Percentiles rank a stretch among this genome's conserved stretches.
phyloP scores from a whole-genome alignment of 2,329 filamentous ascomycete genomes.

The Clonostachys solani region DNA sequence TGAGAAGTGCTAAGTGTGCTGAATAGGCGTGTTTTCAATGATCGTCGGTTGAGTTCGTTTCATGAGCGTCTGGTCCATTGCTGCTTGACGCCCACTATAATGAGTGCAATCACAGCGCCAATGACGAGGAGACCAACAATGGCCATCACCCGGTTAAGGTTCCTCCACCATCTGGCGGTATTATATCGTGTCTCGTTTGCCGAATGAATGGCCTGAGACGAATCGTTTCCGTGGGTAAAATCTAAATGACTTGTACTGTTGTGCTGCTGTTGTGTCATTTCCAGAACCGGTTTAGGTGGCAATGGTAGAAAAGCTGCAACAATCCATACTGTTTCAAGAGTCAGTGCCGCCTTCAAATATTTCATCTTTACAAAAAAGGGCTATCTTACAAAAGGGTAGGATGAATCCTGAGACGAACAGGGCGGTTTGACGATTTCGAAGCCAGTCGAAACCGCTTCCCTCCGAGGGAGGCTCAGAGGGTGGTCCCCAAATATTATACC shows the following conservation, averaged over 20 bases:
- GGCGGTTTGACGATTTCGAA: constrained; percentile 69
- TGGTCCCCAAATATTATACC: constrained; percentile 66
- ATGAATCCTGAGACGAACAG: constrained; percentile 76
- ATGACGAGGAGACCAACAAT: constrained; percentile 50
- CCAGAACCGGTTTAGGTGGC: constrained; percentile 49
- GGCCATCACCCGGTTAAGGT: constrained; percentile 55
- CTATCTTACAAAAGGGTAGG: constrained; percentile 62
- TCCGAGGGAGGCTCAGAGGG: constrained; percentile 64
- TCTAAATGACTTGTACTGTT: constrained; percentile 32
- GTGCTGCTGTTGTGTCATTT: constrained; percentile 33
- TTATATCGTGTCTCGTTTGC: constrained; percentile 41
- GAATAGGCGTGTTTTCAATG: not conserved
- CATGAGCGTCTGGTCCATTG: constrained; percentile 28
- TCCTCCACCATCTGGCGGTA: constrained; percentile 56
- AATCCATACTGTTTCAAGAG: constrained; percentile 62
- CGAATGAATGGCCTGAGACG: constrained; percentile 22
- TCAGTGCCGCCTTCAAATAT: not conserved
- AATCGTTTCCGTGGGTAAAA: constrained; percentile 22
- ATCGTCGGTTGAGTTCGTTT: not conserved
- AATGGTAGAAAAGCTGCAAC: constrained; percentile 71
- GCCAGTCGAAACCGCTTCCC: constrained; percentile 56
- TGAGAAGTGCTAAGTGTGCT: too few species aligned
- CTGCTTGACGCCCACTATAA: constrained; percentile 46
- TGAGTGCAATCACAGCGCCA: constrained; percentile 44
- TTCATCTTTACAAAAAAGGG: not conserved